Percentiles rank a stretch among this genome's conserved stretches.
phyloP scores from a whole-genome alignment of 345 rosid genomes.

The Salix viminalis region DNA sequence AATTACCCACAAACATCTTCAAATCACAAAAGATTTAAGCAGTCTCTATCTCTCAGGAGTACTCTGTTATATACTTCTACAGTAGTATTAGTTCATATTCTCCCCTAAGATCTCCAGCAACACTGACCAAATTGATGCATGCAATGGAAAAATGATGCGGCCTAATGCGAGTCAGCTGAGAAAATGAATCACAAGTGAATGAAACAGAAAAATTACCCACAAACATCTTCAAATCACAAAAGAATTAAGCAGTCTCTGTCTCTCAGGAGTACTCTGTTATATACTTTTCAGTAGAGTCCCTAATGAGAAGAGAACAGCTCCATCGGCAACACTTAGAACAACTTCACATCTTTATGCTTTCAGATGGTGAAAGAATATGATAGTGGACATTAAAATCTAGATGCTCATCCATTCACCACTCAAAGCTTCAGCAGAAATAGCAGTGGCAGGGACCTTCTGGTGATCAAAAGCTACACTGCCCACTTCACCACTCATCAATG shows the following conservation, averaged over 20 bases:
- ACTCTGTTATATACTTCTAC: background rate
- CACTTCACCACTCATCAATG: background rate
- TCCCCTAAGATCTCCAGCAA: background rate
- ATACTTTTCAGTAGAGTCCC: background rate
- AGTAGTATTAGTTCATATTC: background rate
- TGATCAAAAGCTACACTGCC: background rate
- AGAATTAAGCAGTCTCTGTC: background rate
- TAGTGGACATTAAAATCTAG: background rate
- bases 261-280: background rate
- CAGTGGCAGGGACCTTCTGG: background rate
- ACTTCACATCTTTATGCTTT: background rate
- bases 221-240: background rate
- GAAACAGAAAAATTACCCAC: background rate
- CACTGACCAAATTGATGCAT: background rate
- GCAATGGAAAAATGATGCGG: background rate
- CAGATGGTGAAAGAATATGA: background rate
- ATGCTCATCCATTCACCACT: background rate
- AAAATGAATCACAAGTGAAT: background rate
- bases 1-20: background rate
- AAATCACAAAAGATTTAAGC: background rate
- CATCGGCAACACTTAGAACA: background rate
- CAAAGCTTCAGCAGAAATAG: background rate
- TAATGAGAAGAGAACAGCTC: background rate
- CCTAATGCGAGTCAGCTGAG: background rate
- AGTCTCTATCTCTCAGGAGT: background rate